phyloP scores from a whole-genome alignment of 495 filamentous ascomycete species.

The Bryoglossum gracile region DNA sequence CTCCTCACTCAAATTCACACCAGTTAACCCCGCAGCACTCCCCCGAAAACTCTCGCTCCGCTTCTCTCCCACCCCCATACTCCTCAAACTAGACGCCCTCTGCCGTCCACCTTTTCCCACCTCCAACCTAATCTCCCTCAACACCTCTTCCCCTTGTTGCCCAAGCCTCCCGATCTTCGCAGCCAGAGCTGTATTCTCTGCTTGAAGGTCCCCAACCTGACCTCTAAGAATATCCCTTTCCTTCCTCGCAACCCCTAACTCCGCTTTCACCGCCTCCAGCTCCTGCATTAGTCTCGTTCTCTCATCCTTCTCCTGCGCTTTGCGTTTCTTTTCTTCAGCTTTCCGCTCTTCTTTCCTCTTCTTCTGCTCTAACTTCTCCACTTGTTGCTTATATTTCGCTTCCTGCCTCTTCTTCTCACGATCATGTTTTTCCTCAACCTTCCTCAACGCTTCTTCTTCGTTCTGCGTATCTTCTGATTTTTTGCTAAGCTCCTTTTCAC shows the following conservation, averaged over 20 bases:
- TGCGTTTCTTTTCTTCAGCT: slow-evolving; percentile 49
- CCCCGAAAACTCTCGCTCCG: slow-evolving; percentile 9
- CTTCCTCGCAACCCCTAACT: slow-evolving; percentile 47
- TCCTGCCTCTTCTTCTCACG: slow-evolving; percentile 53
- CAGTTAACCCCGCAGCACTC: neutral
- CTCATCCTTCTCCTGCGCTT: slow-evolving; percentile 48
- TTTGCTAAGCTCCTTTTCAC: slow-evolving; percentile 38
- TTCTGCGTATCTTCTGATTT: slow-evolving; percentile 33
- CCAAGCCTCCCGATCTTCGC: slow-evolving; percentile 42
- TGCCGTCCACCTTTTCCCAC: slow-evolving; percentile 9
- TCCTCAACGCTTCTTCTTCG: slow-evolving; percentile 40
- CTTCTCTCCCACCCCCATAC: slow-evolving; percentile 12
- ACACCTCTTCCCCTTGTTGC: slow-evolving; percentile 22
- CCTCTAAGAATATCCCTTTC: slow-evolving; percentile 57
- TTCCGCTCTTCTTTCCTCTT: slow-evolving; percentile 52
- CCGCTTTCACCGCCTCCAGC: slow-evolving; percentile 44
- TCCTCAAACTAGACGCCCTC: slow-evolving; percentile 20
- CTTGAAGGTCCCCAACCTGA: slow-evolving; percentile 56
- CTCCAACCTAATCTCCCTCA: slow-evolving; percentile 28
- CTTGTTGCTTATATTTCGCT: slow-evolving; percentile 55
- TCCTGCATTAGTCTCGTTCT: slow-evolving; percentile 38
- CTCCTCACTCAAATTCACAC: no score
- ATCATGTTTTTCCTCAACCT: slow-evolving; percentile 53
- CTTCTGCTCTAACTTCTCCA: slow-evolving; percentile 56
- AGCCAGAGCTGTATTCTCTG: slow-evolving; percentile 55